These are phyloP conservation scores for Orbilia javanica DNA, from an alignment of 2,329 filamentous ascomycete genomes.

Conservation along the genomic window DNA sequence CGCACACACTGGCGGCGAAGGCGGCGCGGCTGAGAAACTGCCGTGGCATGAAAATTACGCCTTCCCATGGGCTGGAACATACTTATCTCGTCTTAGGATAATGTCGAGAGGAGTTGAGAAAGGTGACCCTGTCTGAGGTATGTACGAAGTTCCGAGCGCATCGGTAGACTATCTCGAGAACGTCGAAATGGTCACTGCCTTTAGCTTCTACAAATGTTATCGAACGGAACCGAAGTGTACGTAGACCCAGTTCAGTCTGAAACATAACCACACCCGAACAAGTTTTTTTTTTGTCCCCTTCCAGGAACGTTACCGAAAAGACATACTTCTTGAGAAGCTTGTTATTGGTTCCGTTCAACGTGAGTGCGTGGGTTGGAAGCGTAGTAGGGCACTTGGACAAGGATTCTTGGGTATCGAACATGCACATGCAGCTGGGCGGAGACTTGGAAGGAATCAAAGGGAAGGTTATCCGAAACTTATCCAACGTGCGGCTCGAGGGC, in stretches of 20 bases:
- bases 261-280: background rate
- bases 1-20: no score
- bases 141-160: background rate
- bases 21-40: no score
- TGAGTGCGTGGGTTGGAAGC: no score
- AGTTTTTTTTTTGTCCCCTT: no score
- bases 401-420: background rate
- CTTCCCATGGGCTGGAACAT: no score
- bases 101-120: no score
- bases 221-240: background rate
- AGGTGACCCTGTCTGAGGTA: no score
- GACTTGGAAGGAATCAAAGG: background rate
- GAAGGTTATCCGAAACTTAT: background rate
- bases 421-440: background rate
- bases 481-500: background rate
- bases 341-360: no score
- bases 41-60: no score
- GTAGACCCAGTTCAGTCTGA: constrained; percentile 6
- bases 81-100: no score
- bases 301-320: constrained; percentile 1
- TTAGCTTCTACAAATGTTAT: background rate
- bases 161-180: constrained; percentile 1
- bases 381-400: background rate
- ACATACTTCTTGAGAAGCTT: no score
- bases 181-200: background rate